phyloP scores from a whole-genome alignment of 1,284 basidiomycete species.

The Boletus calvinii region DNA sequence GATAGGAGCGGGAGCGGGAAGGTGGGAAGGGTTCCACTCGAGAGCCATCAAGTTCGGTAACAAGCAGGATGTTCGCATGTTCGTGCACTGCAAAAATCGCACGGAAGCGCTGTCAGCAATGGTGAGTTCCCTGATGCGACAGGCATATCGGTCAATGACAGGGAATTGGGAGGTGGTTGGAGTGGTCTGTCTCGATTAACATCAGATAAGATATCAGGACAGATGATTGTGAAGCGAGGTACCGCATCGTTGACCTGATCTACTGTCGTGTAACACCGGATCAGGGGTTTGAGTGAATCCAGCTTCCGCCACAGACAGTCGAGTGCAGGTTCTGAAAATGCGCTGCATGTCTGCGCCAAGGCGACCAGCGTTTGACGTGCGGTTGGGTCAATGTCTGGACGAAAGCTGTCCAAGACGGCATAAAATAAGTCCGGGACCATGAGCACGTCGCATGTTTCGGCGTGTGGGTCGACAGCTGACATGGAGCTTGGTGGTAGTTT shows the following conservation, averaged over 20 bases:
- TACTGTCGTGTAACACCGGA: conserved; percentile 12
- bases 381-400: neutral
- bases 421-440: conserved; percentile 12
- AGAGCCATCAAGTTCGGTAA: conserved; percentile 16
- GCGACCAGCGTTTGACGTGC: neutral
- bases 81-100: conserved; percentile 13
- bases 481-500: neutral
- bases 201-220: neutral
- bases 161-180: conserved; percentile 14
- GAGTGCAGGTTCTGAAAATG: conserved; percentile 13
- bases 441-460: neutral
- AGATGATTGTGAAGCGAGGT: neutral
- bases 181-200: conserved; percentile 6
- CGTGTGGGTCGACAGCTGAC: neutral
- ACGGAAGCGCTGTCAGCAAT: conserved; percentile 3
- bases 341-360: neutral
- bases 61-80: conserved; percentile 7
- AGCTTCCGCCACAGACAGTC: conserved; percentile 16
- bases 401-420: conserved; percentile 12
- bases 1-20: neutral
- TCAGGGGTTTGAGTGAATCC: conserved; percentile 16
- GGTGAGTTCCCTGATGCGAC: conserved; percentile 16
- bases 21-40: conserved; percentile 1
- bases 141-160: conserved; percentile 12
- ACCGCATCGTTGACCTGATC: neutral